Percentiles rank a stretch among this genome's conserved stretches.
Evolutionary conservation across 108 stramenopile genomes (phyloP).

Genomic region (Schizochytrium sp.): DNA sequence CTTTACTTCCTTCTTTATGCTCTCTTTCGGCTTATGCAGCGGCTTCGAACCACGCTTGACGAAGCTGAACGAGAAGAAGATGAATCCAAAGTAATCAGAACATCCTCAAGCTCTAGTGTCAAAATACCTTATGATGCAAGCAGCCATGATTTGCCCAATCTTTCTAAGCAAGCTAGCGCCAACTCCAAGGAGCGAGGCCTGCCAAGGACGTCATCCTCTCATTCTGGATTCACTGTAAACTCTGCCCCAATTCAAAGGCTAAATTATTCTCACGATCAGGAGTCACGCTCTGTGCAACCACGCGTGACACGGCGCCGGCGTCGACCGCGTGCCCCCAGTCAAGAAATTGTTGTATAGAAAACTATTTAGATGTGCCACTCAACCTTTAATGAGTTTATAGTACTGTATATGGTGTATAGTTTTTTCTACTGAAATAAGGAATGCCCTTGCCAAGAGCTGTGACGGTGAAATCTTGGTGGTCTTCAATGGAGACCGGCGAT

Average conservation of each 20-base stretch:
- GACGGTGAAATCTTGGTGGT: too few relatives aligned
- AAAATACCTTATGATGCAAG: too few relatives aligned
- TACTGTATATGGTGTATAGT: too few relatives aligned
- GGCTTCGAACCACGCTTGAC: constrained; percentile 24
- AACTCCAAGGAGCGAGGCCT: constrained; percentile 10
- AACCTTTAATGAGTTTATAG: too few relatives aligned
- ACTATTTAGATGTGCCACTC: too few relatives aligned
- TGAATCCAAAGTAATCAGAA: background rate
- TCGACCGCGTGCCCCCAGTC: background rate
- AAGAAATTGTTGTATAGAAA: constrained; percentile 8
- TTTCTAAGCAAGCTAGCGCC: background rate
- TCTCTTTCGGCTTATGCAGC: background rate
- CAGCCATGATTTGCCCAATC: too few relatives aligned
- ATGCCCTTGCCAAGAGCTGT: too few relatives aligned
- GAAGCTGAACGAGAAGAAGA: background rate
- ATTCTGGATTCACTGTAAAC: background rate
- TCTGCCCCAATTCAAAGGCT: background rate
- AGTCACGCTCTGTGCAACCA: background rate
- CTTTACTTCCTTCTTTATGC: background rate
- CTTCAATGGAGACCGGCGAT: too few relatives aligned
- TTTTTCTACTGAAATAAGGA: too few relatives aligned
- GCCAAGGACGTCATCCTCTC: background rate
- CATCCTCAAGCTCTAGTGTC: background rate
- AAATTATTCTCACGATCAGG: too few relatives aligned
- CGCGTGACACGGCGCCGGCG: constrained; percentile 4